Percentiles rank a stretch among this genome's conserved stretches.
Evolutionary conservation across 441 rosid genomes (phyloP).

Genomic region (Viola pubescens): DNA sequence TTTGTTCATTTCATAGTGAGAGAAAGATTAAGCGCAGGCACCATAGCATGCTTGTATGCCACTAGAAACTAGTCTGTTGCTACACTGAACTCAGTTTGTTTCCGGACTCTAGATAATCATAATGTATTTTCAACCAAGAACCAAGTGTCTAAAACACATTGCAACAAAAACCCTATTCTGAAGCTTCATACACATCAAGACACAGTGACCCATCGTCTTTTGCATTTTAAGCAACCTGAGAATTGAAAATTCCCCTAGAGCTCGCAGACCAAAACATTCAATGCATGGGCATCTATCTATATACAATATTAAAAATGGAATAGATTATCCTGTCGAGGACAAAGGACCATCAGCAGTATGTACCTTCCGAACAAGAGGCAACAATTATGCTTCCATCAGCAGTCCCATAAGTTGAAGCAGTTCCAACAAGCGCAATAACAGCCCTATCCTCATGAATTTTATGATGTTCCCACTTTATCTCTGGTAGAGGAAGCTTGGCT

Average conservation of each 20-base stretch:
- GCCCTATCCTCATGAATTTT: conserved; percentile 59
- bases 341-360: not conserved
- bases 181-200: not conserved
- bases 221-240: no score
- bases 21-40: no score
- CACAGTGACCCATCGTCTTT: no score
- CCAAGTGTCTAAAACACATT: not conserved
- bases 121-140: no score
- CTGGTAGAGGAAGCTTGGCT: conserved; percentile 78
- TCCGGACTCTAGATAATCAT: no score
- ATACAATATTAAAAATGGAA: not conserved
- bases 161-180: not conserved
- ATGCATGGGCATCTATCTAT: not conserved
- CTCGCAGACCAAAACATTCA: not conserved
- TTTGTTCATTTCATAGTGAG: no score
- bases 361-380: conserved; percentile 97
- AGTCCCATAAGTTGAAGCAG: conserved; percentile 72
- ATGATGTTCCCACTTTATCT: conserved; percentile 80
- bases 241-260: no score
- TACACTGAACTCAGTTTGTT: no score
- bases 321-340: not conserved
- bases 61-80: no score
- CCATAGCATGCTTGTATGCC: no score
- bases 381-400: conserved; percentile 81
- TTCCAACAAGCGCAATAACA: conserved; percentile 59